Conservation (phyloP, 108 stramenopile genomes). For the Seminavis robusta region DNA sequence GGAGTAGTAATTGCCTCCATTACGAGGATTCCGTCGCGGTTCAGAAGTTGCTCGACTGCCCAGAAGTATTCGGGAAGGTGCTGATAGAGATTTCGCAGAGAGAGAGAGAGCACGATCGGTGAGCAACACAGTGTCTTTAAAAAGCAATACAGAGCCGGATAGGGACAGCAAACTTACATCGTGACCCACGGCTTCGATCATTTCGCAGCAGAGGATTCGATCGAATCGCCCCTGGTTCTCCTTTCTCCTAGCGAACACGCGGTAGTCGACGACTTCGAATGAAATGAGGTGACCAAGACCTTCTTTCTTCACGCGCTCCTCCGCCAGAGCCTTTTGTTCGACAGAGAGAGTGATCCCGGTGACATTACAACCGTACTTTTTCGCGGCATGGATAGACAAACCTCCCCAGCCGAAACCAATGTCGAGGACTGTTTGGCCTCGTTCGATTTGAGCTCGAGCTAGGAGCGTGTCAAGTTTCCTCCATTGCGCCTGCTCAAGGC, state of each 20-base stretch:
- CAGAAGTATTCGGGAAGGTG: slow-evolving; percentile 89
- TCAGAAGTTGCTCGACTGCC: slow-evolving; percentile 86
- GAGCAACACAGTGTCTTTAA: too few relatives aligned
- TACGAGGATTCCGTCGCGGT: slow-evolving; percentile 82
- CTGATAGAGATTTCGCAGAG: too few relatives aligned
- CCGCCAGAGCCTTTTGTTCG: slow-evolving; percentile 90
- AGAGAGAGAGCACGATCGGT: too few relatives aligned
- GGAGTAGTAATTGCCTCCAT: slow-evolving; percentile 98
- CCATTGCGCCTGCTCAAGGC: slow-evolving; percentile 93
- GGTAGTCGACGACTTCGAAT: slow-evolving; percentile 93
- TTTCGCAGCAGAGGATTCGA: slow-evolving; percentile 93
- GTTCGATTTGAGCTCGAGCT: slow-evolving; percentile 68
- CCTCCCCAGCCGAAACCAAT: slow-evolving; percentile 98
- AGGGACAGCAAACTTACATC: too few relatives aligned
- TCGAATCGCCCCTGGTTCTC: slow-evolving; percentile 82
- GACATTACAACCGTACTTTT: slow-evolving; percentile 88
- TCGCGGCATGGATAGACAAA: slow-evolving; percentile 85
- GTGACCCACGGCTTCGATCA: slow-evolving; percentile 99
- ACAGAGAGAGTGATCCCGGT: slow-evolving; percentile 92
- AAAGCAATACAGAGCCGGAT: too few relatives aligned
- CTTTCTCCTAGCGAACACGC: slow-evolving; percentile 62
- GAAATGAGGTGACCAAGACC: slow-evolving; percentile 80
- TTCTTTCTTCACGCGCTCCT: slow-evolving; percentile 74
- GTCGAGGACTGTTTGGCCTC: slow-evolving; percentile 82
- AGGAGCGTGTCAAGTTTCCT: slow-evolving; percentile 93